Base-by-base conservation (phyloP, 371 early-diverging fungal species). In the Dichotomocladium elegans region DNA sequence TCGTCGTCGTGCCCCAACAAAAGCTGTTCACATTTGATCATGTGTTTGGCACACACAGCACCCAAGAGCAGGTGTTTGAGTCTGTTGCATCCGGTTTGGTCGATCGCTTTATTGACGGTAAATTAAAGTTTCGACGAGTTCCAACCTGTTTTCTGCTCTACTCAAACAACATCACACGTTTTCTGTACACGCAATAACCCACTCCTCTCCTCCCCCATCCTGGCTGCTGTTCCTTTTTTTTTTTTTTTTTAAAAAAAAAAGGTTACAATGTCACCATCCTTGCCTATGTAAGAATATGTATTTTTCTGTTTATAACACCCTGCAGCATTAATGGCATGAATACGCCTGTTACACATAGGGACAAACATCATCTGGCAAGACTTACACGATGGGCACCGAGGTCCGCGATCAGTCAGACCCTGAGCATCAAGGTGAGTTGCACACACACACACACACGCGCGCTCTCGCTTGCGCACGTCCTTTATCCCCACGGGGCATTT, bases 301-400 rank as follows among this genome's bases (percentile, higher is more conserved):
- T n/a, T n/a, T n/a, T n/a, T n/a, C n/a, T n/a, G n/a, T n/a, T n/a
- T n/a, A n/a, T n/a, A n/a, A n/a, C n/a, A n/a, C n/a, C n/a, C n/a
- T n/a, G n/a, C n/a, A n/a, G n/a, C n/a, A n/a, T n/a, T n/a, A n/a
- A n/a, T n/a, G n/a, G n/a, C n/a, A n/a, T n/a, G n/a, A n/a, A n/a
- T n/a, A n/a, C 37, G 37, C 21, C 12, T n/a, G 21, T 15, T 46
- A 51, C 51, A 41, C 53, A 65, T 55, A 77, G 77, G 77, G 91
- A 14, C 94, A 98, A 79, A 94, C 94, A 10, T 93, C 94, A 3
- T 90, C 92, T 25, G 99, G 99, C 34, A 99, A 99, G 78, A 99
- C 99, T 4, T 95, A 92, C 62, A 99, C 99, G 14, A 99, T 99
- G 99, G 94, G 95, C 46, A 93, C 94, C 21, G 88, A 80, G 12